phyloP scores from a whole-genome alignment of 768 basidiomycete species.

The Lentinula raphanica region DNA sequence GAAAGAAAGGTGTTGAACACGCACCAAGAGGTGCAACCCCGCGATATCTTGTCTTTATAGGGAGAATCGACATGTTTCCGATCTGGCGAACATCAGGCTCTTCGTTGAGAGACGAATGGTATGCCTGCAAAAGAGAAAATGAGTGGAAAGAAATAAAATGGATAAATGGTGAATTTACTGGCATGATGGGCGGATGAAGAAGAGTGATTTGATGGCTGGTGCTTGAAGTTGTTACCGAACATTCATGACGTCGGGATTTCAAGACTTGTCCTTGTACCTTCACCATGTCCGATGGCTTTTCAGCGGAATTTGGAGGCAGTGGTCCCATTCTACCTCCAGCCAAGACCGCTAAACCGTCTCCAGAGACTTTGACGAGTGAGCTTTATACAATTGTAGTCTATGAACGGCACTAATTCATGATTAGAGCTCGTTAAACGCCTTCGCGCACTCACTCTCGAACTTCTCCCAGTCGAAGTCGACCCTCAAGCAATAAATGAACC shows the following conservation, averaged over 20 bases:
- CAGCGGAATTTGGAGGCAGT: constrained; percentile 28
- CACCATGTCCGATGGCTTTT: constrained; percentile 15
- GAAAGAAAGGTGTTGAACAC: constrained; percentile 16
- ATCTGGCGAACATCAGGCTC: constrained; percentile 74
- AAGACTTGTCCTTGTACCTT: neutral
- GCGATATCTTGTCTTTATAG: constrained; percentile 86
- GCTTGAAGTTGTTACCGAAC: neutral
- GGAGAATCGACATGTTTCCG: constrained; percentile 86
- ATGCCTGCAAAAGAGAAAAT: constrained; percentile 57
- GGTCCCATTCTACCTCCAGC: constrained; percentile 36
- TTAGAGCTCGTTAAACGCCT: constrained; percentile 79
- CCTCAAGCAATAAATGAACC: constrained; percentile 60
- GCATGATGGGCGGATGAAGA: constrained; percentile 13
- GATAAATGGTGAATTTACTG: constrained; percentile 13
- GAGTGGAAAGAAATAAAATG: constrained; percentile 7
- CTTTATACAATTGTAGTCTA: constrained; percentile 1
- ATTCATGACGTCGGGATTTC: constrained; percentile 4
- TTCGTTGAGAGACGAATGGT: constrained; percentile 93
- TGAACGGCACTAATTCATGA: neutral
- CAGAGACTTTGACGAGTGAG: constrained; percentile 76
- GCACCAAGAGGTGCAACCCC: constrained; percentile 84
- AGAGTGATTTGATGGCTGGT: neutral
- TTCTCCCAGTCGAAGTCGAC: constrained; percentile 81
- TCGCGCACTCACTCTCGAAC: constrained; percentile 63
- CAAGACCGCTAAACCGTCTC: constrained; percentile 49